Evolutionary conservation across 305 asterid genomes (phyloP), one percentile per base, ranked within the genome.

Genomic region (Euphrasia arctica): DNA sequence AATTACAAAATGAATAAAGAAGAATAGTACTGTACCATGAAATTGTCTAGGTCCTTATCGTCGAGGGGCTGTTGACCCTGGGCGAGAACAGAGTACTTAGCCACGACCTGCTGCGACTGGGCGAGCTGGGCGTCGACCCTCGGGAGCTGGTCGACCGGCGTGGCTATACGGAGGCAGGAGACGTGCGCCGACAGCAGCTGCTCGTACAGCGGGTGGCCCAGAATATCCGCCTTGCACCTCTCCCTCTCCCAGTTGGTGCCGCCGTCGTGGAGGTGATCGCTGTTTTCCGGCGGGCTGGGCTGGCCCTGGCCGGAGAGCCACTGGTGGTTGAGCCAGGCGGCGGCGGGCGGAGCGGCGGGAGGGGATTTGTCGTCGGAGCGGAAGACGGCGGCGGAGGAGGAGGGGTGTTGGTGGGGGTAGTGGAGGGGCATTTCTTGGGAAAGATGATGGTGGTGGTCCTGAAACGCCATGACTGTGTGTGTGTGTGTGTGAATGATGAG

Each of bases 131-230:
- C 93, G 72, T 89, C 96, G 73, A 89, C 85, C 79, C 91, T 80
- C 5, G 96, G 94, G 41, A 92, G 82, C 83, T 92, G 98, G 87
- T 92, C 98, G 25, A 92, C 98, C 57, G 98, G 98, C 9, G 98
- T 92, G 0, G 98, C 96, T 50, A 92, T 89, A 6, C 98, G 86
- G 67, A 92, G 82, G 83, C 98, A 92, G 52, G 93, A 75, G 25
- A 92, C 96, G 65, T 92, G 98, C 18, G 96, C 95, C 73, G 98
- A 84, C 68, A 92, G 73, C 15, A 92, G 75, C 81, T 92, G 95
- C 15, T 92, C 97, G 54, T 87, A 92, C 60, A 89, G 54, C 0
- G 98, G 96, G 71, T 92, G 98, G 64, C 63, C 72, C 42, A 90
- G 66, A 12, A 92, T 82, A 70, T 92, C 97, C n/a, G 91, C 95